Conservation (phyloP, 1,284 basidiomycete genomes). For the Malassezia sympodialis region DNA sequence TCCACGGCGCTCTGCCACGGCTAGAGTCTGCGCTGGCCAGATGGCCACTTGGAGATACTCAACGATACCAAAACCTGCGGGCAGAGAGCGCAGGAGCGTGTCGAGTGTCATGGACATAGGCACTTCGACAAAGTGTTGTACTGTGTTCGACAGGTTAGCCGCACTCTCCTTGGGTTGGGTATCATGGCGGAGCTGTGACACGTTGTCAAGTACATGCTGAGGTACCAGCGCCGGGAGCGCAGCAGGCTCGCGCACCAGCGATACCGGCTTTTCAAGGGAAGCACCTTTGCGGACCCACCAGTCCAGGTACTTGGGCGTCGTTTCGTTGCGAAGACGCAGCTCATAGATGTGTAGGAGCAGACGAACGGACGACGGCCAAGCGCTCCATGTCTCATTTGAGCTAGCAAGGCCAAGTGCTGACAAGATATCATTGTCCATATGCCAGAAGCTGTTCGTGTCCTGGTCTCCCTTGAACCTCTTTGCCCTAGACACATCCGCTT, state of each 20-base stretch:
- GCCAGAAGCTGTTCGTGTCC: not conserved
- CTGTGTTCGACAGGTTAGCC: not conserved
- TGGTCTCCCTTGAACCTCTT: not conserved
- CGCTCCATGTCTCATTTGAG: not conserved
- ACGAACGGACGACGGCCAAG: not conserved
- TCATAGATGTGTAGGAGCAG: slow-evolving; percentile 9
- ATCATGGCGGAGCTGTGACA: slow-evolving; percentile 4
- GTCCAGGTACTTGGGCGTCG: slow-evolving; percentile 9
- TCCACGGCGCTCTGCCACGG: slow-evolving; percentile 1
- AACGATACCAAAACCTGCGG: slow-evolving; percentile 7
- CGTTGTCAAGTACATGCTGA: slow-evolving; percentile 8
- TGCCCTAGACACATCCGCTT: not conserved
- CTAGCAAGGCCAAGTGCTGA: not conserved
- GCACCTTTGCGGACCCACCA: slow-evolving; percentile 17
- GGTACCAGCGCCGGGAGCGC: not conserved
- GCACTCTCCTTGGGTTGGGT: not conserved
- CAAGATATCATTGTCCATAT: not conserved
- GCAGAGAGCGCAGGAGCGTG: slow-evolving; percentile 2
- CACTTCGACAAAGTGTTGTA: not conserved
- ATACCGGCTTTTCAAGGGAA: not conserved
- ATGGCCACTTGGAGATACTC: slow-evolving; percentile 10
- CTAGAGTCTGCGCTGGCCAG: not conserved
- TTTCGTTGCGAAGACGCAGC: slow-evolving; percentile 15
- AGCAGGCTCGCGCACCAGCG: not conserved
- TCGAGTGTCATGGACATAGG: not conserved